These are phyloP conservation scores for Calonectria honghensis DNA, from an alignment of 2,329 filamentous ascomycete genomes.

Conservation along the genomic window DNA sequence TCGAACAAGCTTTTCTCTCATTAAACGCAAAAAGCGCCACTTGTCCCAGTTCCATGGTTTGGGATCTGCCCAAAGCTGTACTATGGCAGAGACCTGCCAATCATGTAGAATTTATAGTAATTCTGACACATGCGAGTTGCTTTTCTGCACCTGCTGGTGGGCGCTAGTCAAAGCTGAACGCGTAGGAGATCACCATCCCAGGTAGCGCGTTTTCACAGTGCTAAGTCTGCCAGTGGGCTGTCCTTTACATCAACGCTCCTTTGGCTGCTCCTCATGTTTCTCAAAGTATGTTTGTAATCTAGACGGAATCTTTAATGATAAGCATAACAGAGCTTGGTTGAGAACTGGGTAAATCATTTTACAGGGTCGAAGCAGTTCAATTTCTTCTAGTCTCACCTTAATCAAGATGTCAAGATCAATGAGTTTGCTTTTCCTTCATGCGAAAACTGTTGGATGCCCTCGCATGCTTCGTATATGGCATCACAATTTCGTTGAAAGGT, in stretches of 20 bases:
- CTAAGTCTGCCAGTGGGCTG: too few species aligned
- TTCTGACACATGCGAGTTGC: neutral
- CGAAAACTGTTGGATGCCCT: too few species aligned
- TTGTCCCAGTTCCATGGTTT: too few species aligned
- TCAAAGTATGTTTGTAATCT: neutral
- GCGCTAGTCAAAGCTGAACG: neutral
- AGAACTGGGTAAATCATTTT: neutral
- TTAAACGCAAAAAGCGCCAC: slow-evolving; percentile 16
- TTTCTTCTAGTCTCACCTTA: neutral
- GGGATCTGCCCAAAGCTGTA: neutral
- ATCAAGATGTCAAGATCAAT: neutral
- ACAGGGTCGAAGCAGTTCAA: neutral
- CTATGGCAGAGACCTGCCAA: neutral
- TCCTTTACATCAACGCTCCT: neutral
- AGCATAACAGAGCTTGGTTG: neutral
- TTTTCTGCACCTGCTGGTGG: neutral
- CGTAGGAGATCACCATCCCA: neutral
- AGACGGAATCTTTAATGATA: neutral
- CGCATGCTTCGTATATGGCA: neutral
- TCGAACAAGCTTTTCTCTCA: neutral
- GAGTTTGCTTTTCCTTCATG: neutral
- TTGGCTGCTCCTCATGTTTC: neutral
- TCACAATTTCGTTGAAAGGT: neutral
- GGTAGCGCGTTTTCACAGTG: neutral
- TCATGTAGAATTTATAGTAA: neutral